A percentile compares a stretch with the other conserved stretches of the same genome.
These are phyloP conservation scores for Ostreobium quekettii DNA, from an alignment of 139 green algal species.

Conservation along the genomic window DNA sequence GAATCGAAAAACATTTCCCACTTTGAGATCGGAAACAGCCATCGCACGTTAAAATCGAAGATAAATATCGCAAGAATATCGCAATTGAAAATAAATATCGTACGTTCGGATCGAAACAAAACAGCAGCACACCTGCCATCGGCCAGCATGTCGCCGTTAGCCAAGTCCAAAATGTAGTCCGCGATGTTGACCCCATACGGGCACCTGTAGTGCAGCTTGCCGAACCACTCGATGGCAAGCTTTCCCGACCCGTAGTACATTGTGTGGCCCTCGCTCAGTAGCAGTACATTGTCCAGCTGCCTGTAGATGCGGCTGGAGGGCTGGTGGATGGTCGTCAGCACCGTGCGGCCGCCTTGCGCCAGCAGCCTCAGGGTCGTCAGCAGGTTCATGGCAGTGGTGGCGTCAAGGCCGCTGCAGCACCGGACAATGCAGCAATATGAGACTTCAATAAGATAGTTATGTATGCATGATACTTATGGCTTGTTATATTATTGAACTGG, in stretches of 20 bases:
- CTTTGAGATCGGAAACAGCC: no score
- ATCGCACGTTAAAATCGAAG: no score
- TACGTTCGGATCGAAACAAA: no score
- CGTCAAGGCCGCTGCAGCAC: constrained; percentile 79
- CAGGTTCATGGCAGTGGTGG: constrained; percentile 82
- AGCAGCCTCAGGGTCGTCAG: constrained; percentile 61
- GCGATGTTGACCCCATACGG: constrained; percentile 67
- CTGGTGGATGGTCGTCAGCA: constrained; percentile 93
- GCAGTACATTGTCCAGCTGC: constrained; percentile 66
- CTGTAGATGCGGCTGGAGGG: constrained; percentile 71
- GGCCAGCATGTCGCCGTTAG: constrained; percentile 62
- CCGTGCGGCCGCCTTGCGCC: constrained; percentile 58
- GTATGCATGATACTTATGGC: no score
- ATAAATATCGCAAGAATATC: no score
- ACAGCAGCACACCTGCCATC: no score
- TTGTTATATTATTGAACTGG: no score
- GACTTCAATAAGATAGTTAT: no score
- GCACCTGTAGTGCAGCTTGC: constrained; percentile 36
- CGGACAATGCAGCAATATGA: constrained; percentile 26
- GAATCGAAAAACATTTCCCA: no score
- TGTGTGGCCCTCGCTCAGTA: constrained; percentile 56
- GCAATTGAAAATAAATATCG: no score
- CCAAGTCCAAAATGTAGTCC: constrained; percentile 73
- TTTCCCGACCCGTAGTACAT: constrained; percentile 71
- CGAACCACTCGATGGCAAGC: constrained; percentile 54